Base-by-base conservation (phyloP, 768 basidiomycete species). In the Fistulinella prunicolor region DNA sequence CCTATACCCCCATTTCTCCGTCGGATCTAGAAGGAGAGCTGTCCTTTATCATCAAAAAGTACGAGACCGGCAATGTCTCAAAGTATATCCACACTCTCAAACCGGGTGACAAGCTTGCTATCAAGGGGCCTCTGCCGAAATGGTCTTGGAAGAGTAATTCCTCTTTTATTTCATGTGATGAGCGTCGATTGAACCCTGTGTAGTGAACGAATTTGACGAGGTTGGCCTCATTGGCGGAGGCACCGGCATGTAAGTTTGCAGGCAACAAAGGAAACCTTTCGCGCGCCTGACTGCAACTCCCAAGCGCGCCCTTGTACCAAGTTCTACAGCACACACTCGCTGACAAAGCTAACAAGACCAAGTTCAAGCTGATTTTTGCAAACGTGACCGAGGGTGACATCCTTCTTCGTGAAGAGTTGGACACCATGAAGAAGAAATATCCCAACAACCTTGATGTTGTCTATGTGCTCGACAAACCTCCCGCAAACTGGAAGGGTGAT, bases 111-210 rank as follows among this genome's bases (percentile, higher is more conserved):
- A 82, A 76, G 40, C 76, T 98, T 41, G 68, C 82, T 9, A 79
- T 99, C 69, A 98, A 98, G 73, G 96, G 92, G 9, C 96, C 96
- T 14, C 81, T 96, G 49, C 64, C 72, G 51, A 99, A 98, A 70
- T 89, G 86, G 74, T 76, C 85, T 17, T 94, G 88, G 79, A 83
- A 91, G 70, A 73, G 89, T 89, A 54, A 37, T 69, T 64, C 17
- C 12, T 12, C 21, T 10, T 19, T 46, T 19, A 34, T 19, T 28
- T 26, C 20, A 44, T 47, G 6, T 9, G 23, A 46, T 41, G 12
- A 21, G 36, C 20, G 19, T 53, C 30, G 43, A 14, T 35, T 44
- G 37, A 40, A 40, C 24, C 9, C 30, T 51, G n/a, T 39, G n/a
- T 54, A 91, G 89, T 75, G 55, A 90, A 91, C 65, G 81, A 92